Evolutionary conservation across 2,329 filamentous ascomycete species (phyloP).

Genomic region (Calonectria pseudoreteaudii): DNA sequence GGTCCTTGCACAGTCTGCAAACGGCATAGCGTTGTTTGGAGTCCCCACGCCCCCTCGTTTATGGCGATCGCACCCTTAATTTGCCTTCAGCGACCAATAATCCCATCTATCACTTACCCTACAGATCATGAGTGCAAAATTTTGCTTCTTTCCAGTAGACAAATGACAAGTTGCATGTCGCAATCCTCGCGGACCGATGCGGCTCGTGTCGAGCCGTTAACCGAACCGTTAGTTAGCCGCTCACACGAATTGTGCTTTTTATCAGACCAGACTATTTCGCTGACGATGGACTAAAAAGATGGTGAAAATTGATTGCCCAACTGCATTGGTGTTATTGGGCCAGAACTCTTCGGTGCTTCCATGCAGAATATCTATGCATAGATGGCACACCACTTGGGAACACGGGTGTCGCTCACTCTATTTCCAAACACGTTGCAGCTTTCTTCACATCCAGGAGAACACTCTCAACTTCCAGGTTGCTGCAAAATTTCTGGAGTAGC

Average conservation of each 20-base stretch:
- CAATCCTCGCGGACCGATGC: background rate
- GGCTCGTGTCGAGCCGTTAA: background rate
- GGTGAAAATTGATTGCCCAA: background rate
- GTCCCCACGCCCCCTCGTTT: background rate
- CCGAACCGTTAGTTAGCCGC: background rate
- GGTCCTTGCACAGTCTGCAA: background rate
- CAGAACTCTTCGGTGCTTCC: background rate
- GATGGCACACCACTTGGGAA: background rate
- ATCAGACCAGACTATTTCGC: background rate
- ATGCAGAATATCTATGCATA: background rate
- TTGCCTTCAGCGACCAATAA: background rate
- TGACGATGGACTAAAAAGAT: background rate
- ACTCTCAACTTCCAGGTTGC: background rate
- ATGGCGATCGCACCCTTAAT: conserved; percentile 1
- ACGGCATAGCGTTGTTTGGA: background rate
- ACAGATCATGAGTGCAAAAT: background rate
- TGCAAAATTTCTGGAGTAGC: too few relatives aligned
- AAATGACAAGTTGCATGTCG: background rate
- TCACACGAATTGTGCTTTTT: background rate
- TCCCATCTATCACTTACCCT: background rate
- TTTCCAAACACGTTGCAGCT: background rate
- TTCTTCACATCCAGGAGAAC: background rate
- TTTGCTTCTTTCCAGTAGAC: background rate
- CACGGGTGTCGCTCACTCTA: background rate
- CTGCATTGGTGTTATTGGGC: background rate